Percentiles rank a stretch among this genome's conserved stretches.
Evolutionary conservation across 2,329 filamentous ascomycete genomes (phyloP).

Genomic region (Nothophoma quercina): DNA sequence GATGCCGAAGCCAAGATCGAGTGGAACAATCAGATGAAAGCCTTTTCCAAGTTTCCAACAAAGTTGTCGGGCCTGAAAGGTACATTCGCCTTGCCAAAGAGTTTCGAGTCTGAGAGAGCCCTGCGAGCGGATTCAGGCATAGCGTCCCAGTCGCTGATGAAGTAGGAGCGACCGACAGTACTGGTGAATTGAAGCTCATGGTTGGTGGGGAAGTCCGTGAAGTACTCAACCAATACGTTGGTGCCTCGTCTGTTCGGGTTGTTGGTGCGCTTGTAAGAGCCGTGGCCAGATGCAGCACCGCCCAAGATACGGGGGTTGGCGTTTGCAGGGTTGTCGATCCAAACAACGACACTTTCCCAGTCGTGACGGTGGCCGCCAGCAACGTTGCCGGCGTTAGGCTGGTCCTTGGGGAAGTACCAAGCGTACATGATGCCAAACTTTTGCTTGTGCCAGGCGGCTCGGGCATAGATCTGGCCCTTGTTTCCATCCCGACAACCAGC

Average conservation of each 20-base stretch:
- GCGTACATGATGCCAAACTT: conserved; percentile 59
- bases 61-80: conserved; percentile 57
- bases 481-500: conserved; percentile 52
- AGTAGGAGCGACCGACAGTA: neutral
- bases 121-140: conserved; percentile 49
- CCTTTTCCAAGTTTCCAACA: conserved; percentile 15
- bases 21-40: too few relatives aligned
- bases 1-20: too few relatives aligned
- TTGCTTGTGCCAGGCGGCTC: conserved; percentile 50
- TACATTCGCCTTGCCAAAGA: conserved; percentile 56
- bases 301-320: conserved; percentile 53
- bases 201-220: conserved; percentile 56
- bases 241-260: conserved; percentile 49
- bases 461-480: conserved; percentile 59
- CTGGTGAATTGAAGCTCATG: conserved; percentile 49
- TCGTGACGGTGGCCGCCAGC: conserved; percentile 60
- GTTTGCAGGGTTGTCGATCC: conserved; percentile 51
- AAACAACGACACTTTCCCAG: conserved; percentile 62
- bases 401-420: conserved; percentile 59
- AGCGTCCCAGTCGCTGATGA: conserved; percentile 55
- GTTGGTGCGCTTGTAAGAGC: conserved; percentile 51
- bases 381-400: conserved; percentile 46
- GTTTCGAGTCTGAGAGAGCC: conserved; percentile 49
- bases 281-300: conserved; percentile 60
- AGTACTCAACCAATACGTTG: conserved; percentile 56